Conservation (phyloP, 805 yeast genomes). For the Schizosaccharomyces lindneri region DNA sequence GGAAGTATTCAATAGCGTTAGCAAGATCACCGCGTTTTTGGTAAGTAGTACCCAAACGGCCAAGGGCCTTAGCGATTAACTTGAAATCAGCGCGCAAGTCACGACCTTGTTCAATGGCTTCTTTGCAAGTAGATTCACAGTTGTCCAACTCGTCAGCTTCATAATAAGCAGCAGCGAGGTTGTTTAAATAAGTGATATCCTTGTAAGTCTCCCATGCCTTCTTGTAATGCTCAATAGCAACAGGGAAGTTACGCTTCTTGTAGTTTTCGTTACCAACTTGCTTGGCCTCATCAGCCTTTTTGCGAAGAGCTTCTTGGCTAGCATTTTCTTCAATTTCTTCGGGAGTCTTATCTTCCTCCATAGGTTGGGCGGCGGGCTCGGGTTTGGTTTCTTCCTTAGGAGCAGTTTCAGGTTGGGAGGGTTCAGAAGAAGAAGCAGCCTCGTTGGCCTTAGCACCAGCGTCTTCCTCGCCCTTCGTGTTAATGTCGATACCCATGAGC, state of each 20-base stretch:
- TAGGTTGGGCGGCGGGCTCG: slow-evolving; percentile 7
- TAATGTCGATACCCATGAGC: slow-evolving; percentile 42
- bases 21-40: slow-evolving; percentile 47
- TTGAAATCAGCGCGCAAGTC: slow-evolving; percentile 79
- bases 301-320: slow-evolving; percentile 11
- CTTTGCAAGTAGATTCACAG: slow-evolving; percentile 56
- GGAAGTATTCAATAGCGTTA: slow-evolving; percentile 53
- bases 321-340: slow-evolving; percentile 16
- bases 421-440: not conserved
- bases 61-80: slow-evolving; percentile 73
- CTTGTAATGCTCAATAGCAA: slow-evolving; percentile 66
- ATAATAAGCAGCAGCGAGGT: slow-evolving; percentile 91
- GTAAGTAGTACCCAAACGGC: slow-evolving; percentile 68
- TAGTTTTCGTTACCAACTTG: slow-evolving; percentile 68
- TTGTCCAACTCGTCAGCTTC: slow-evolving; percentile 82
- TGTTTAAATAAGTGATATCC: slow-evolving; percentile 84
- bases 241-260: slow-evolving; percentile 72
- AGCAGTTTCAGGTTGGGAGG: not conserved
- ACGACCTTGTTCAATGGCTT: slow-evolving; percentile 76
- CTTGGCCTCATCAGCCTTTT: slow-evolving; percentile 29
- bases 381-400: slow-evolving; percentile 5
- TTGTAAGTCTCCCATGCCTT: slow-evolving; percentile 60
- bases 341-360: slow-evolving; percentile 13
- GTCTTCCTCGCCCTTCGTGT: slow-evolving; percentile 15
- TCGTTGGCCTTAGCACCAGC: slow-evolving; percentile 10